Conservation (phyloP, 352 stramenopile genomes). For the Phytophthora fragariaefolia region DNA sequence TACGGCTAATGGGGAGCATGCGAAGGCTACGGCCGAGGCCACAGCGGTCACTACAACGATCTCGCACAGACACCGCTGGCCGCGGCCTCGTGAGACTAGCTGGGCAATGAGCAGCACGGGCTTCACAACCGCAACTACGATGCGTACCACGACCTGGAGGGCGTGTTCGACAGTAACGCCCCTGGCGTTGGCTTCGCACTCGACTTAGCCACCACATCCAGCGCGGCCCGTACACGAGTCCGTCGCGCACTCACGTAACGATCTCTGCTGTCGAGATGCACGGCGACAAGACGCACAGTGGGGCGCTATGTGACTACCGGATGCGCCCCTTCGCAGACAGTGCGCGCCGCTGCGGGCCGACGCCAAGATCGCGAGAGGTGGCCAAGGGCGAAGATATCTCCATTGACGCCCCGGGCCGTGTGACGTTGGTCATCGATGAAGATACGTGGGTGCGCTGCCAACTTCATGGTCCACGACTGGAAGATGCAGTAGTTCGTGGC, state of each 20-base stretch:
- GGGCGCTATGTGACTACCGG: slow-evolving; percentile 92
- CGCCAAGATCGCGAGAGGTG: slow-evolving; percentile 72
- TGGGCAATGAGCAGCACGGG: slow-evolving; percentile 53
- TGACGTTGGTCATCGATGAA: slow-evolving; percentile 96
- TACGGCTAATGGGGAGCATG: too few relatives aligned
- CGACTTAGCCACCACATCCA: slow-evolving; percentile 94
- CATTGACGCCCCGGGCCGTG: slow-evolving; percentile 92
- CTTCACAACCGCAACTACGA: slow-evolving; percentile 87
- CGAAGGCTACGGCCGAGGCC: too few relatives aligned
- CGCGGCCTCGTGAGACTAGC: slow-evolving; percentile 51
- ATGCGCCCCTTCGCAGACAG: slow-evolving; percentile 84
- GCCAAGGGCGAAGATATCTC: slow-evolving; percentile 95
- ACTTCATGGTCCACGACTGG: slow-evolving; percentile 98
- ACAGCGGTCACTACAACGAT: slow-evolving; percentile 1
- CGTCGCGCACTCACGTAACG: slow-evolving; percentile 93
- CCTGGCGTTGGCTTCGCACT: slow-evolving; percentile 74
- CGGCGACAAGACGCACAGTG: slow-evolving; percentile 75
- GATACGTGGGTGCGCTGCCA: slow-evolving; percentile 97
- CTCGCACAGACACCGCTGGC: slow-evolving; percentile 23
- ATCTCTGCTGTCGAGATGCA: slow-evolving; percentile 76
- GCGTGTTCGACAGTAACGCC: slow-evolving; percentile 46
- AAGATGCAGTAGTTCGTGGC: slow-evolving; percentile 97
- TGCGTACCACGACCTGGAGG: slow-evolving; percentile 81
- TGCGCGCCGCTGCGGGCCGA: slow-evolving; percentile 62
- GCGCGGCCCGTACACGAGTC: slow-evolving; percentile 95